Evolutionary conservation across 2,329 filamentous ascomycete genomes (phyloP).

Genomic region (Chaetomiaceae sp.): DNA sequence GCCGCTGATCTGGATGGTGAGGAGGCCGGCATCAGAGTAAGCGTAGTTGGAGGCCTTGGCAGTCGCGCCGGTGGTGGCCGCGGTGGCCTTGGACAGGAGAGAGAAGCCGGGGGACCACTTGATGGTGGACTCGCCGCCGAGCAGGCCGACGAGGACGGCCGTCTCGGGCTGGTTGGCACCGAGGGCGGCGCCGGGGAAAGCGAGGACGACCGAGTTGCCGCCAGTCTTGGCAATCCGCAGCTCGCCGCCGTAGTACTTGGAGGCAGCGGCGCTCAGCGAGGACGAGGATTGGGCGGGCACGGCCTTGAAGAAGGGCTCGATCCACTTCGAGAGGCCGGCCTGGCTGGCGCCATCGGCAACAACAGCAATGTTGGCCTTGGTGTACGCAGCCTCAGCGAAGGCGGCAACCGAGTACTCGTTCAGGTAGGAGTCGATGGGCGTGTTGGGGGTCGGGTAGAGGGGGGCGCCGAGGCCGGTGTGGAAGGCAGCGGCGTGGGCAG

Average conservation of each 20-base stretch:
- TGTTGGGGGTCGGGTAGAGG: slow-evolving; percentile 65
- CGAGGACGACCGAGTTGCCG: slow-evolving; percentile 82
- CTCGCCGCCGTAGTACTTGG: slow-evolving; percentile 93
- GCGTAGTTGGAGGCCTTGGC: slow-evolving; percentile 71
- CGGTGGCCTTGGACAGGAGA: slow-evolving; percentile 74
- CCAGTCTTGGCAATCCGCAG: slow-evolving; percentile 74
- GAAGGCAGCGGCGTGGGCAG: slow-evolving; percentile 82
- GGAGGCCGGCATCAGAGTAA: slow-evolving; percentile 92
- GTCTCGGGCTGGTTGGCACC: slow-evolving; percentile 83
- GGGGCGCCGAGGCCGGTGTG: slow-evolving; percentile 85
- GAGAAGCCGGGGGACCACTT: slow-evolving; percentile 97
- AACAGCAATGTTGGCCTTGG: slow-evolving; percentile 85
- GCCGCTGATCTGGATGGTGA: slow-evolving; percentile 77
- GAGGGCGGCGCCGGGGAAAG: slow-evolving; percentile 84
- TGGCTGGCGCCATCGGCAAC: slow-evolving; percentile 83
- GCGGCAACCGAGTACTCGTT: slow-evolving; percentile 67
- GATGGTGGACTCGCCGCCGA: slow-evolving; percentile 85
- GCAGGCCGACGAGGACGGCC: slow-evolving; percentile 78
- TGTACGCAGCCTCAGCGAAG: slow-evolving; percentile 75
- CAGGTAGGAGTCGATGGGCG: slow-evolving; percentile 74
- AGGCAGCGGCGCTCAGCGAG: slow-evolving; percentile 55
- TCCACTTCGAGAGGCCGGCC: slow-evolving; percentile 77
- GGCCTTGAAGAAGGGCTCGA: slow-evolving; percentile 83
- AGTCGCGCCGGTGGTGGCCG: slow-evolving; percentile 59
- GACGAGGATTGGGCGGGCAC: slow-evolving; percentile 52